phyloP scores from a whole-genome alignment of 805 yeast genomes.

The Grigorovia transvaalensis region DNA sequence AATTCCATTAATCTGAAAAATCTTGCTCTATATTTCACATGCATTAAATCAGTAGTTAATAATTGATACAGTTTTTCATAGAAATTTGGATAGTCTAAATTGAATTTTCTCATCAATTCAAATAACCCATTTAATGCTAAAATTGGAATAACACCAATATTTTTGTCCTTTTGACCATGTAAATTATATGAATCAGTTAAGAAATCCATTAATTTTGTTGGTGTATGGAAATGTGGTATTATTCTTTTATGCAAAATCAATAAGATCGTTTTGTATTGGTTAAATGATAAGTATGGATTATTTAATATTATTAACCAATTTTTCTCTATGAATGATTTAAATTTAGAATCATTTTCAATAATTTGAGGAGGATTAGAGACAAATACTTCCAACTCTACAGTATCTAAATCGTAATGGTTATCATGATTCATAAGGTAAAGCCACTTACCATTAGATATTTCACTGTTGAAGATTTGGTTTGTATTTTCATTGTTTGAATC shows the following conservation, averaged over 20 bases:
- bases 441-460: conserved; percentile 30
- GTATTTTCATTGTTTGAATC: conserved; percentile 13
- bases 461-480: conserved; percentile 8
- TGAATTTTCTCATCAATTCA: conserved; percentile 68
- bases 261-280: conserved; percentile 61
- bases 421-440: conserved; percentile 31
- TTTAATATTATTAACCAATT: conserved; percentile 52
- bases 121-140: conserved; percentile 81
- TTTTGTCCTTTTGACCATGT: conserved; percentile 15
- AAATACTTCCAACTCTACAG: conserved; percentile 30
- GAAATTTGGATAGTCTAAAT: conserved; percentile 87
- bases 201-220: conserved; percentile 85
- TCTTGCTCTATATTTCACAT: conserved; percentile 71
- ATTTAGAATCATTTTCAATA: conserved; percentile 33
- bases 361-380: conserved; percentile 39
- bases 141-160: conserved; percentile 53
- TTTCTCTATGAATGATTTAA: conserved; percentile 58
- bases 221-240: conserved; percentile 69
- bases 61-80: conserved; percentile 72
- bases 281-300: conserved; percentile 33
- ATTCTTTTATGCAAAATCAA: conserved; percentile 71
- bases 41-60: conserved; percentile 64
- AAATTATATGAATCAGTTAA: conserved; percentile 72
- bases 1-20: conserved; percentile 80
- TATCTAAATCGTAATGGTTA: conserved; percentile 24